Evolutionary conservation across 805 yeast genomes (phyloP).

Genomic region (Citeromyces matritensis): DNA sequence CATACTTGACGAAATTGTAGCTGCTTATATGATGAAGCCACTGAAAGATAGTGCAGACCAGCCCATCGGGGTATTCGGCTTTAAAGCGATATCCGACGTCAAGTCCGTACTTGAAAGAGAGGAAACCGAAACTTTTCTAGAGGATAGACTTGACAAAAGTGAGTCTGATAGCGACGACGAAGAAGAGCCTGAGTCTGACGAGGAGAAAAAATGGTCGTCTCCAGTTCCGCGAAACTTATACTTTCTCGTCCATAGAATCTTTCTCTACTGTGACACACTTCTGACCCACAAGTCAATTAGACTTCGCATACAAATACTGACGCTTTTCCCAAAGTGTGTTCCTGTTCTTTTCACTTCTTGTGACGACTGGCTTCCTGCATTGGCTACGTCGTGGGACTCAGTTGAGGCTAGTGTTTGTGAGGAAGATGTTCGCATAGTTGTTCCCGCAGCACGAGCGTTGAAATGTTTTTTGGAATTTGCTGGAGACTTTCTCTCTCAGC

Average conservation of each 20-base stretch:
- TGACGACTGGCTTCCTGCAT: constrained; percentile 27
- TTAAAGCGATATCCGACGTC: constrained; percentile 19
- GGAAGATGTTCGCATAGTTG: constrained; percentile 9
- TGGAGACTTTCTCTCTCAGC: constrained; percentile 24
- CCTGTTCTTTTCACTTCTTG: constrained; percentile 39
- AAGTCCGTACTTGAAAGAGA: constrained; percentile 6
- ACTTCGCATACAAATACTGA: constrained; percentile 41
- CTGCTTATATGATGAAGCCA: constrained; percentile 15
- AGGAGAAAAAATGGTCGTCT: constrained; percentile 44
- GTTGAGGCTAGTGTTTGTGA: constrained; percentile 1
- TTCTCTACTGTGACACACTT: constrained; percentile 52
- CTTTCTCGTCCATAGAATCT: constrained; percentile 39
- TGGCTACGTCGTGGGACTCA: constrained; percentile 31
- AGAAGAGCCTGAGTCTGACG: constrained; percentile 5
- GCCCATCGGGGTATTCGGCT: constrained; percentile 26
- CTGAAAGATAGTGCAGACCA: constrained; percentile 12
- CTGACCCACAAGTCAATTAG: constrained; percentile 51
- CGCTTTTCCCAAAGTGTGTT: constrained; percentile 23
- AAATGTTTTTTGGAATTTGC: constrained; percentile 11
- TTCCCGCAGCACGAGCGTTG: constrained; percentile 9
- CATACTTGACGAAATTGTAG: constrained; percentile 30
- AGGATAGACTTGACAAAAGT: constrained; percentile 22
- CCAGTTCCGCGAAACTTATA: constrained; percentile 52
- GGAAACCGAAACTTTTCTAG: constrained; percentile 4
- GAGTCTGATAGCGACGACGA: constrained; percentile 9